A percentile compares a stretch with the other conserved stretches of the same genome.
Conservation (phyloP, 2,329 filamentous ascomycete genomes). For the Fusarium compactum region DNA sequence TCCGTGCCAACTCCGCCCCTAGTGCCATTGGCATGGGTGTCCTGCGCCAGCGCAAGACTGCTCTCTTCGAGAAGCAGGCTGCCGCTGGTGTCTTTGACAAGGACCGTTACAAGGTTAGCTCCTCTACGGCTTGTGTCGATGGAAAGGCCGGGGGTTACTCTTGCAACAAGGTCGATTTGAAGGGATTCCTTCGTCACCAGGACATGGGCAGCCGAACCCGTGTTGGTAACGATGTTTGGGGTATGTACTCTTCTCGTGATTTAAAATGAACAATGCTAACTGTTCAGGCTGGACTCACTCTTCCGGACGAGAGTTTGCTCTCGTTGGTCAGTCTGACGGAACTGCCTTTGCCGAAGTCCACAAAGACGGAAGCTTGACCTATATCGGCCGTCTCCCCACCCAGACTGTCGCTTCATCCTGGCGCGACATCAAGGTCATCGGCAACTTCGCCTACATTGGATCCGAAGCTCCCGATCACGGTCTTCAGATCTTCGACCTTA, state of each 20-base stretch:
- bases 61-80: background rate
- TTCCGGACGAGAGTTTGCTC: slow-evolving; percentile 12
- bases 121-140: background rate
- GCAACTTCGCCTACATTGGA: slow-evolving; percentile 54
- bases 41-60: slow-evolving; percentile 15
- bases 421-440: slow-evolving; percentile 58
- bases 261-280: background rate
- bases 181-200: slow-evolving; percentile 12
- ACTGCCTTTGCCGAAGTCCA: slow-evolving; percentile 9
- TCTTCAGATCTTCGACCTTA: slow-evolving; percentile 74
- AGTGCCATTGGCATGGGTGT: slow-evolving; percentile 15
- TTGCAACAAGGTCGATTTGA: slow-evolving; percentile 13
- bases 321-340: slow-evolving; percentile 12
- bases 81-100: slow-evolving; percentile 19
- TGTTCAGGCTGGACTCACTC: slow-evolving; percentile 14
- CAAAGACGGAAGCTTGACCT: slow-evolving; percentile 6
- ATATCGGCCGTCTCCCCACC: slow-evolving; percentile 54
- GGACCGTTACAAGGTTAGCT: slow-evolving; percentile 20
- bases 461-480: slow-evolving; percentile 62
- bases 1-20: slow-evolving; percentile 11
- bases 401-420: slow-evolving; percentile 52
- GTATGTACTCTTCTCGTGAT: background rate
- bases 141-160: slow-evolving; percentile 6
- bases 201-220: slow-evolving; percentile 16
- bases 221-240: slow-evolving; percentile 10